phyloP scores from a whole-genome alignment of 805 yeast genomes.

The Candida endomychidarum region DNA sequence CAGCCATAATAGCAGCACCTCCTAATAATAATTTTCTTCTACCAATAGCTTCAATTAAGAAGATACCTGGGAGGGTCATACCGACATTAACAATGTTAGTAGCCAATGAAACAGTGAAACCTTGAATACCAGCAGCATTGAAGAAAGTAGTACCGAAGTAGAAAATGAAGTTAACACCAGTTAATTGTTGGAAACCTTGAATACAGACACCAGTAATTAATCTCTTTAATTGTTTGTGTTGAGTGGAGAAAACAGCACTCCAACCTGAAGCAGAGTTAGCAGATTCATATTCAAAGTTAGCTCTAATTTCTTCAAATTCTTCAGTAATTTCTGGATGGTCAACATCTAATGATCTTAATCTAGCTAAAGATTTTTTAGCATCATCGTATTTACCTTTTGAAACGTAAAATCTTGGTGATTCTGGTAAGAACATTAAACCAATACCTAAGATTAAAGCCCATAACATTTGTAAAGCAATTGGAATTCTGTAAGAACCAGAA shows the following conservation, averaged over 20 bases:
- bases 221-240: slow-evolving; percentile 40
- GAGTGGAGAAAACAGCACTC: slow-evolving; percentile 28
- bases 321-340: slow-evolving; percentile 42
- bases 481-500: slow-evolving; percentile 48
- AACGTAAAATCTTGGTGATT: slow-evolving; percentile 49
- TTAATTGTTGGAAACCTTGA: slow-evolving; percentile 43
- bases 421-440: slow-evolving; percentile 64
- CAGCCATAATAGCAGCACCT: slow-evolving; percentile 75
- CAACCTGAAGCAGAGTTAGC: slow-evolving; percentile 35
- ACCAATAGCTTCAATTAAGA: slow-evolving; percentile 75
- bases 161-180: slow-evolving; percentile 45
- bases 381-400: slow-evolving; percentile 42
- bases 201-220: slow-evolving; percentile 43
- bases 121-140: slow-evolving; percentile 41
- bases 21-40: slow-evolving; percentile 64
- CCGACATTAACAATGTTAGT: slow-evolving; percentile 81
- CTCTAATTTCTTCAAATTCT: slow-evolving; percentile 45
- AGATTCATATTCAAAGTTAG: slow-evolving; percentile 46
- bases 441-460: slow-evolving; percentile 39
- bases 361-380: slow-evolving; percentile 45
- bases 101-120: slow-evolving; percentile 68
- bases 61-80: slow-evolving; percentile 78
- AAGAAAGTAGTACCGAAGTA: slow-evolving; percentile 46
- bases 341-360: slow-evolving; percentile 50
- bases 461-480: slow-evolving; percentile 48